Evolutionary conservation across 108 stramenopile genomes (phyloP), one percentile per base, ranked within the genome.

Genomic region (Stephanodiscus minutulus): DNA sequence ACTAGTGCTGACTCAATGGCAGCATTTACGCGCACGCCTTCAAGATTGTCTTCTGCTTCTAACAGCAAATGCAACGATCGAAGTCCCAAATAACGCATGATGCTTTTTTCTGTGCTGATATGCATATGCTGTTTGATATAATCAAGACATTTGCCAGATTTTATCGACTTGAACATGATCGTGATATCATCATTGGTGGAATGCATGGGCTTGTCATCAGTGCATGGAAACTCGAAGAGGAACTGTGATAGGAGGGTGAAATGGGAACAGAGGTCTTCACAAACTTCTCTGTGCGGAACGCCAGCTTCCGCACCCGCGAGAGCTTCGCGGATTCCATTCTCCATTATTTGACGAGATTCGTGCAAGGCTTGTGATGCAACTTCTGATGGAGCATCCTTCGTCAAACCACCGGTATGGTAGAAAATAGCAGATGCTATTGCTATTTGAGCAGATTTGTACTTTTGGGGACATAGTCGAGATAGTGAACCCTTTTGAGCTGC

Each of bases 311-410:
- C 60, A 37, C 12, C 2, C 3, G 41, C 15, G 20, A 84, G 68
- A 13, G 81, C 71, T 39, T 66, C 50, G 11, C 92, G 84, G 7
- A 90, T 70, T 62, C 87, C 87, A 79, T 68, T 66, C 41, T 94
- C 92, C 81, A 91, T 76, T n/a, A 91, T 77, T 37, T 70, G 70
- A 18, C 81, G 64, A 25, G 87, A 84, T 37, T 61, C 35, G 29
- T n/a, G 47, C 80, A 85, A 88, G 21, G 87, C 57, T 43, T 64
- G 58, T 24, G 70, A 12, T 22, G 77, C 57, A 52, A 39, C 36
- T 10, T 52, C 62, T 15, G 72, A 58, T 21, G 71, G 46, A 9
- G 63, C 69, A 47, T 58, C 62, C n/a, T 53, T 72, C 24, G 13
- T 29, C 12, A 17, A 10, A n/a, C 43, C 22, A 47, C 76, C 71